Conservation (phyloP, 2,329 filamentous ascomycete genomes). For the Dactylellina leptospora region DNA sequence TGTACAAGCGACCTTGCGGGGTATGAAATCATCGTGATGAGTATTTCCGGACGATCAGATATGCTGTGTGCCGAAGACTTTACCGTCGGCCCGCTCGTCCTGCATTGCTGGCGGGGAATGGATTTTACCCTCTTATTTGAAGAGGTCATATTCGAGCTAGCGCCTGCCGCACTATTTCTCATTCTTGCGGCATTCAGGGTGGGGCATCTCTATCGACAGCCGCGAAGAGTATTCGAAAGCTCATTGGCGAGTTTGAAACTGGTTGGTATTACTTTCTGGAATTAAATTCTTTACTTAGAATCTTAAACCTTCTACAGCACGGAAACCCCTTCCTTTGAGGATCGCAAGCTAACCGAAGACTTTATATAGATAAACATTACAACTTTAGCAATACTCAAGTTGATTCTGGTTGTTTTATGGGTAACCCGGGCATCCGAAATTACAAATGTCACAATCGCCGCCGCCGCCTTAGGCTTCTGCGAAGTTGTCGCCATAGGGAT, state of each 20-base stretch:
- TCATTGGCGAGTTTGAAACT: slow-evolving; percentile 1
- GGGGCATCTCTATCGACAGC: background rate
- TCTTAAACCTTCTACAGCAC: background rate
- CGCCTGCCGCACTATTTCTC: background rate
- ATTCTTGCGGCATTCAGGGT: background rate
- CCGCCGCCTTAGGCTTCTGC: background rate
- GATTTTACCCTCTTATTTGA: slow-evolving; percentile 3
- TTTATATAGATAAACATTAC: slow-evolving; percentile 8
- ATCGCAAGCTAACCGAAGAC: too few species aligned
- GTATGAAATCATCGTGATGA: too few species aligned
- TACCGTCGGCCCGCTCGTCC: background rate
- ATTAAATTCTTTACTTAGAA: background rate
- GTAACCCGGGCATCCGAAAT: background rate
- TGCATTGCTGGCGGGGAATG: background rate
- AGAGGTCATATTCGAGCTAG: background rate
- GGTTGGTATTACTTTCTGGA: background rate
- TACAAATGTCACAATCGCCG: background rate
- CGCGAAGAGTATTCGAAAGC: background rate
- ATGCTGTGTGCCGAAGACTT: slow-evolving; percentile 1
- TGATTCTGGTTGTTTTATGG: slow-evolving; percentile 1
- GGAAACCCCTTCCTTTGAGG: background rate
- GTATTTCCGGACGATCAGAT: background rate
- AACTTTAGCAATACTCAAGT: slow-evolving; percentile 4
- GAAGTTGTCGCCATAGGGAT: slow-evolving; percentile 1
- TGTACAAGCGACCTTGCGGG: too few species aligned